Conservation (phyloP, 441 rosid genomes). For the Erysimum pusillum region DNA sequence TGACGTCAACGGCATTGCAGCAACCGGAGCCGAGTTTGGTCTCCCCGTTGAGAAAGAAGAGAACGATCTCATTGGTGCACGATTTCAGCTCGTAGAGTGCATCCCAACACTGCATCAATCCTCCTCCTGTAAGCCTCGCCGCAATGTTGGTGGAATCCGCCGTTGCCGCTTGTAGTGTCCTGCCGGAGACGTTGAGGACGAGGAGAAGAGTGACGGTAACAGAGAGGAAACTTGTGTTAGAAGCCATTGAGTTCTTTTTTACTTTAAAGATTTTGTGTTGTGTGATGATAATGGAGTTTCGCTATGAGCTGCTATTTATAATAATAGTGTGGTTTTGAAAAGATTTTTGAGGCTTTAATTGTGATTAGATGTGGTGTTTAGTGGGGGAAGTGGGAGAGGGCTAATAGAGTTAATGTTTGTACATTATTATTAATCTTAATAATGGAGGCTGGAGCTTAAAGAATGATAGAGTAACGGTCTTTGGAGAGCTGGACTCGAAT, state of each 20-base stretch:
- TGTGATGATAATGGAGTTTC: background rate
- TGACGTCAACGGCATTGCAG: slow-evolving; percentile 57
- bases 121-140: slow-evolving; percentile 57
- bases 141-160: slow-evolving; percentile 40
- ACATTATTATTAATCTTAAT: background rate
- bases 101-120: slow-evolving; percentile 64
- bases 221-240: slow-evolving; percentile 25
- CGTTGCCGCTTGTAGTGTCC: background rate
- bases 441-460: background rate
- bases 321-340: background rate
- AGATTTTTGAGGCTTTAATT: background rate
- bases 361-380: background rate
- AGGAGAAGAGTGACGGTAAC: slow-evolving; percentile 31
- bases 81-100: slow-evolving; percentile 65
- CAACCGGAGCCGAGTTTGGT: slow-evolving; percentile 55
- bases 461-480: slow-evolving; percentile 2
- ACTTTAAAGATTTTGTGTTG: background rate
- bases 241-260: slow-evolving; percentile 26
- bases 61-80: slow-evolving; percentile 65
- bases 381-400: slow-evolving; percentile 26
- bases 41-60: slow-evolving; percentile 65
- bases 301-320: slow-evolving; percentile 18
- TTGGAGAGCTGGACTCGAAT: slow-evolving; percentile 63
- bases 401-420: background rate
- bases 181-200: slow-evolving; percentile 27